Conservation (phyloP, 192 early-diverging fungal genomes). For the Allomyces javanicus region DNA sequence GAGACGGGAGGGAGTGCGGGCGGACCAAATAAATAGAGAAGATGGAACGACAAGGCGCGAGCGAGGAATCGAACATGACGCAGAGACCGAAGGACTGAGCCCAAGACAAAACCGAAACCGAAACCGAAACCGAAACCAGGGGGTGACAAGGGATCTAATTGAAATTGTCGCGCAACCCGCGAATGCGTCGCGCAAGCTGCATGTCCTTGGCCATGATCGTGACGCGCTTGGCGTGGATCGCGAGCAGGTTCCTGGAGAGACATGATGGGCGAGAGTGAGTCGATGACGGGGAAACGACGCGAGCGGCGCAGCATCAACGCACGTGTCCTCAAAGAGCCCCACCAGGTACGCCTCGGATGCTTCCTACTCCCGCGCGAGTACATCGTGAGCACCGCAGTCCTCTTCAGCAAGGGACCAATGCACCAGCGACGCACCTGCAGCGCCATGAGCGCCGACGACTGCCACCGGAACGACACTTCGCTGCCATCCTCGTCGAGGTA, state of each 20-base stretch:
- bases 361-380: neutral
- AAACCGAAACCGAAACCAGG: neutral
- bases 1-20: too few relatives aligned
- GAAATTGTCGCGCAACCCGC: conserved; percentile 38
- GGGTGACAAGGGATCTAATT: neutral
- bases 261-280: conserved; percentile 1
- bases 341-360: conserved; percentile 63
- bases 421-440: conserved; percentile 31
- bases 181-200: conserved; percentile 68
- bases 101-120: neutral
- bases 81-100: too few relatives aligned
- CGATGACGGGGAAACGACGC: neutral
- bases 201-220: conserved; percentile 86
- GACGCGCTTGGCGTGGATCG: conserved; percentile 84
- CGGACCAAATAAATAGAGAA: too few relatives aligned
- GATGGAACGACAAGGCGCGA: too few relatives aligned
- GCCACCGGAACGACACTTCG: conserved; percentile 39
- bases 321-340: conserved; percentile 77
- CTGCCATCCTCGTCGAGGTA: conserved; percentile 16
- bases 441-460: conserved; percentile 53
- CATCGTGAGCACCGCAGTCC: too few relatives aligned
- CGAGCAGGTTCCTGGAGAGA: conserved; percentile 53
- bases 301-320: conserved; percentile 8
- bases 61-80: too few relatives aligned
- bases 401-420: too few relatives aligned